Conservation (phyloP, 345 rosid species). For the Schrenkiella parvula region DNA sequence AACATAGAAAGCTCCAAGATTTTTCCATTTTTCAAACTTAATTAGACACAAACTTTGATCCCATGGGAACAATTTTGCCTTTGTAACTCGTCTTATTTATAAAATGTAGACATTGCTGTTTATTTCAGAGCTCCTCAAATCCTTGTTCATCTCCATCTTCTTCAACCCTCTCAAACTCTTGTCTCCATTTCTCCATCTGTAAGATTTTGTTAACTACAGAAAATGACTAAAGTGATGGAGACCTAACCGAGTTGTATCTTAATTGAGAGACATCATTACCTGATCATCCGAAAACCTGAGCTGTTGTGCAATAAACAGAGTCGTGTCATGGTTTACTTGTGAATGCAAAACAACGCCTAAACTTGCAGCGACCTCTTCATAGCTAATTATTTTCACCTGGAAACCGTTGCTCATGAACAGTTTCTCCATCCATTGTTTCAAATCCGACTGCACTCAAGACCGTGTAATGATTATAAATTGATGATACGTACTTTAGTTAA, state of each 20-base stretch:
- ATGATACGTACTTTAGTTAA: neutral
- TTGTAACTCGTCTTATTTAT: neutral
- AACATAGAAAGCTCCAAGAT: neutral
- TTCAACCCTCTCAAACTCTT: slow-evolving; percentile 63
- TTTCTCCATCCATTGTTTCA: slow-evolving; percentile 52
- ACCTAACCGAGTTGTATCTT: neutral
- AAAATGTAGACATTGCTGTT: neutral
- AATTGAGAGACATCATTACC: slow-evolving; percentile 34
- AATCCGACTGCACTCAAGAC: slow-evolving; percentile 43
- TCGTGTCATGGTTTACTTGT: slow-evolving; percentile 35
- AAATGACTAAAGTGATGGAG: neutral
- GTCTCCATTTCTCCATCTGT: slow-evolving; percentile 85
- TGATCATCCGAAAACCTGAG: slow-evolving; percentile 81
- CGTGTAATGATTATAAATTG: neutral
- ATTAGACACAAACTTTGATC: slow-evolving; percentile 4
- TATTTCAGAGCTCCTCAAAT: slow-evolving; percentile 52
- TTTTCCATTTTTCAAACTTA: slow-evolving; percentile 1
- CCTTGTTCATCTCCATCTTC: slow-evolving; percentile 95
- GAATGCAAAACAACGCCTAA: slow-evolving; percentile 49
- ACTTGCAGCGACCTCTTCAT: slow-evolving; percentile 50
- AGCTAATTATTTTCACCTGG: slow-evolving; percentile 43
- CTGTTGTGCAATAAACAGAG: slow-evolving; percentile 72
- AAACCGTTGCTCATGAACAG: slow-evolving; percentile 72
- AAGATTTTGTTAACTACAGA: neutral
- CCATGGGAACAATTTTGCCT: neutral